These are phyloP conservation scores for Taxillus chinensis DNA, from an alignment of 164 flowering plant genomes.

Conservation along the genomic window DNA sequence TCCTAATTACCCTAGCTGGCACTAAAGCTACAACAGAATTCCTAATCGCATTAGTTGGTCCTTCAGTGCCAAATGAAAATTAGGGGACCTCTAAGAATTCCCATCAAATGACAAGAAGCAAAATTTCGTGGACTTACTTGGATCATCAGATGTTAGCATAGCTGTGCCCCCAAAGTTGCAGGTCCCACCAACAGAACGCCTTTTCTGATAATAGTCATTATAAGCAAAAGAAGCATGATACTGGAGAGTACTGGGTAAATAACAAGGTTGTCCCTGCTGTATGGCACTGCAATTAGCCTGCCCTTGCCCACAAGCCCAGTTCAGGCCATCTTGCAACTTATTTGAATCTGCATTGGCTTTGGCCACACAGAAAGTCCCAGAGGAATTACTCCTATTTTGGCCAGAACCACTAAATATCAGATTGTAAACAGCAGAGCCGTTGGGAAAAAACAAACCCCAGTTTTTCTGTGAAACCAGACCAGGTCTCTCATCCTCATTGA, in stretches of 20 bases:
- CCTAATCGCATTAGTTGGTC: too few relatives aligned
- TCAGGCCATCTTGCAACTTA: constrained; percentile 50
- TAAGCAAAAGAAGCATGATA: constrained; percentile 87
- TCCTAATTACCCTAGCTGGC: too few relatives aligned
- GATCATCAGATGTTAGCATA: constrained; percentile 39
- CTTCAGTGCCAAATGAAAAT: too few relatives aligned
- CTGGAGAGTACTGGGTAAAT: constrained; percentile 37
- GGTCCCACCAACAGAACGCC: constrained; percentile 58
- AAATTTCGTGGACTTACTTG: constrained; percentile 50
- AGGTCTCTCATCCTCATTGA: constrained; percentile 59
- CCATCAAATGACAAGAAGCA: neutral
- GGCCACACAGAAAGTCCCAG: constrained; percentile 58
- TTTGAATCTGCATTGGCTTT: constrained; percentile 43
- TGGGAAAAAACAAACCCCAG: constrained; percentile 59
- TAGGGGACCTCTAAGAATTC: too few relatives aligned
- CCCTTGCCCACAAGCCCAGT: constrained; percentile 94
- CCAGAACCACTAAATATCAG: constrained; percentile 23
- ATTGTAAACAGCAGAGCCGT: constrained; percentile 53
- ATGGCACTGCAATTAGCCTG: constrained; percentile 66
- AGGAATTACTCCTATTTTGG: constrained; percentile 24
- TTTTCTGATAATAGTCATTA: constrained; percentile 80
- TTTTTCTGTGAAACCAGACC: constrained; percentile 61
- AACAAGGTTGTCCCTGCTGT: constrained; percentile 68
- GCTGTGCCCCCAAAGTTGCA: constrained; percentile 89
- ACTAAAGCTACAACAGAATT: too few relatives aligned